Percentiles rank a stretch among this genome's conserved stretches.
Evolutionary conservation across 2,329 filamentous ascomycete genomes (phyloP).

Genomic region (Fusarium sp.): DNA sequence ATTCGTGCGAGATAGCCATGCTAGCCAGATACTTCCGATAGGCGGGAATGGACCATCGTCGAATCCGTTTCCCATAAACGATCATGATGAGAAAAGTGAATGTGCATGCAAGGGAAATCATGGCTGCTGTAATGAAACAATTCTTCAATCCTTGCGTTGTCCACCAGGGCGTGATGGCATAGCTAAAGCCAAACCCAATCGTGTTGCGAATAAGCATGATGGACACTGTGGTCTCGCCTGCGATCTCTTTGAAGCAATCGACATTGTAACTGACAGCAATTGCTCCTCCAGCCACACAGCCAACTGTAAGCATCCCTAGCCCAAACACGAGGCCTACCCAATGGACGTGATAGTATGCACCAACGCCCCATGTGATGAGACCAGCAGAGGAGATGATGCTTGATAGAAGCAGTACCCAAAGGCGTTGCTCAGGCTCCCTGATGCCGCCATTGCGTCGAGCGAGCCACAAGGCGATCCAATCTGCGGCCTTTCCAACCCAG

Average conservation of each 20-base stretch:
- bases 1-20: slow-evolving; percentile 1
- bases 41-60: background rate
- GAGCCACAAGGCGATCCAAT: background rate
- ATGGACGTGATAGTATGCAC: slow-evolving; percentile 1
- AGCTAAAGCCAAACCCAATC: slow-evolving; percentile 2
- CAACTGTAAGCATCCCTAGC: background rate
- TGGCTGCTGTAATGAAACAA: background rate
- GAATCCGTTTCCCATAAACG: background rate
- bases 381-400: background rate
- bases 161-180: slow-evolving; percentile 14
- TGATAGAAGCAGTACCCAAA: background rate
- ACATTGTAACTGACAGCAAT: slow-evolving; percentile 5
- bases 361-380: background rate
- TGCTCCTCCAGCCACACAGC: background rate
- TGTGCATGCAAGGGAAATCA: background rate
- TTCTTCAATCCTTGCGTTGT: background rate
- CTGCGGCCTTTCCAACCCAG: slow-evolving; percentile 1
- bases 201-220: slow-evolving; percentile 4
- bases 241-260: slow-evolving; percentile 2
- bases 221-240: background rate
- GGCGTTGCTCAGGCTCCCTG: background rate
- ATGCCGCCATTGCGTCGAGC: background rate
- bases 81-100: background rate
- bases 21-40: background rate
- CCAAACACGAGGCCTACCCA: slow-evolving; percentile 2